These are phyloP conservation scores for Coniochaeta hoffmannii DNA, from an alignment of 2,329 filamentous ascomycete species.

Conservation along the genomic window DNA sequence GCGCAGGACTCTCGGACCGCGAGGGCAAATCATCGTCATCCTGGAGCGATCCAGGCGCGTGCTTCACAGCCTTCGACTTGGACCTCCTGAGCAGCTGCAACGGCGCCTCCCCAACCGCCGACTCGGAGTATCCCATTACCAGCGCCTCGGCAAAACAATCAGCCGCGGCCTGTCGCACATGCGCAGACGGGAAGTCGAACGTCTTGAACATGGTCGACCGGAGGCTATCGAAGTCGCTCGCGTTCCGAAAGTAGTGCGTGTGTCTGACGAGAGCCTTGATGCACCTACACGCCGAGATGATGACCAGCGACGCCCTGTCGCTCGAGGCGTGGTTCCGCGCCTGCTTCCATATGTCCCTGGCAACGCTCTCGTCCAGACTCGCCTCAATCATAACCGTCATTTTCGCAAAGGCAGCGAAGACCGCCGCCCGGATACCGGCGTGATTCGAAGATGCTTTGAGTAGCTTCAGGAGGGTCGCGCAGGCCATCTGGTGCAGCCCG, in stretches of 20 bases:
- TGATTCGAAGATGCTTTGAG: constrained; percentile 74
- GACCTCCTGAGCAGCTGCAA: constrained; percentile 59
- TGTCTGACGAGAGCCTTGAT: constrained; percentile 64
- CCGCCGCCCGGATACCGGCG: constrained; percentile 71
- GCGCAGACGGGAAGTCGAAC: constrained; percentile 67
- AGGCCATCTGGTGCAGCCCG: constrained; percentile 69
- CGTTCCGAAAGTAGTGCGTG: constrained; percentile 80
- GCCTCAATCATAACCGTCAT: constrained; percentile 66
- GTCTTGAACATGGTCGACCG: constrained; percentile 78
- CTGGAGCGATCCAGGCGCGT: constrained; percentile 51
- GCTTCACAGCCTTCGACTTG: constrained; percentile 53
- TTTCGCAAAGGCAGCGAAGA: constrained; percentile 69
- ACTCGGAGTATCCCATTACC: constrained; percentile 70
- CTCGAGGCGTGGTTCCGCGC: constrained; percentile 65
- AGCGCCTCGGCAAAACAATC: constrained; percentile 78
- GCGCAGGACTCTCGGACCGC: constrained; percentile 66
- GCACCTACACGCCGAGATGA: constrained; percentile 72
- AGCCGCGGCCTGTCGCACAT: constrained; percentile 78
- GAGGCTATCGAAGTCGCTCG: constrained; percentile 82
- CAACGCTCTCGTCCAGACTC: constrained; percentile 75
- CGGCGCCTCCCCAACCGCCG: constrained; percentile 38
- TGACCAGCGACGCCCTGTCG: constrained; percentile 79
- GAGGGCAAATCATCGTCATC: constrained; percentile 66
- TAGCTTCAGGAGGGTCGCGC: constrained; percentile 65
- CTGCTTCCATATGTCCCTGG: constrained; percentile 92